Evolutionary conservation across 108 stramenopile species (phyloP).

Genomic region (Skeletonema menzelii): DNA sequence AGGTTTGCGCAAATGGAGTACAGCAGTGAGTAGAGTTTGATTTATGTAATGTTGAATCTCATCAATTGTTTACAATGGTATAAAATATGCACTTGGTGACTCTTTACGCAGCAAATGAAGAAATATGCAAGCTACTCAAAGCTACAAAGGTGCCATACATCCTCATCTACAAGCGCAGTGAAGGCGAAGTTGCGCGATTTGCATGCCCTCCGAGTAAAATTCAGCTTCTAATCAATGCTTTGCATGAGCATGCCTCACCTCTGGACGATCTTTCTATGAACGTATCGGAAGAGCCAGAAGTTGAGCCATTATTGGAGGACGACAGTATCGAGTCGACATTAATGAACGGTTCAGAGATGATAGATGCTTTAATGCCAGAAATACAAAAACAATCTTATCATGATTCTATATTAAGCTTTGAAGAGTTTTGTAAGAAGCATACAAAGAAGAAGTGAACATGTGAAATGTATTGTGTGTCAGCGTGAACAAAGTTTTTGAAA

Average conservation of each 20-base stretch:
- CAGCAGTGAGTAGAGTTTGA: not conserved
- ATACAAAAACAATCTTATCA: not conserved
- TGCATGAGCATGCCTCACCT: conserved; percentile 3
- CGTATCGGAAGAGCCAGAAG: not conserved
- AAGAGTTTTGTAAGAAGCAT: conserved; percentile 1
- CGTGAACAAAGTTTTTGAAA: not conserved
- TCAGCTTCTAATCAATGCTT: conserved; percentile 8
- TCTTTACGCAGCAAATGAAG: conserved; percentile 5
- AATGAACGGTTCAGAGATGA: not conserved
- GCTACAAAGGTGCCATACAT: conserved; percentile 19
- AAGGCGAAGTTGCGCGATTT: not conserved
- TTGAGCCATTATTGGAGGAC: not conserved
- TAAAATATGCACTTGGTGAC: not conserved
- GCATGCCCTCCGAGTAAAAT: conserved; percentile 8
- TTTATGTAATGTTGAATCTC: not conserved
- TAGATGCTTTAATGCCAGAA: not conserved
- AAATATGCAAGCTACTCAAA: conserved; percentile 12
- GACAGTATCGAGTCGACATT: too few species aligned
- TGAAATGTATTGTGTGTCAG: not conserved
- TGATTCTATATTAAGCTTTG: not conserved
- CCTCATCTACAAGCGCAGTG: conserved; percentile 7
- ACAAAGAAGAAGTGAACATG: not conserved
- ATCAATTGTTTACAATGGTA: not conserved
- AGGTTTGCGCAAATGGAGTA: conserved; percentile 19
- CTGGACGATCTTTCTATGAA: not conserved